phyloP scores from a whole-genome alignment of 139 green algal genomes.

The Yamagishiella unicocca region DNA sequence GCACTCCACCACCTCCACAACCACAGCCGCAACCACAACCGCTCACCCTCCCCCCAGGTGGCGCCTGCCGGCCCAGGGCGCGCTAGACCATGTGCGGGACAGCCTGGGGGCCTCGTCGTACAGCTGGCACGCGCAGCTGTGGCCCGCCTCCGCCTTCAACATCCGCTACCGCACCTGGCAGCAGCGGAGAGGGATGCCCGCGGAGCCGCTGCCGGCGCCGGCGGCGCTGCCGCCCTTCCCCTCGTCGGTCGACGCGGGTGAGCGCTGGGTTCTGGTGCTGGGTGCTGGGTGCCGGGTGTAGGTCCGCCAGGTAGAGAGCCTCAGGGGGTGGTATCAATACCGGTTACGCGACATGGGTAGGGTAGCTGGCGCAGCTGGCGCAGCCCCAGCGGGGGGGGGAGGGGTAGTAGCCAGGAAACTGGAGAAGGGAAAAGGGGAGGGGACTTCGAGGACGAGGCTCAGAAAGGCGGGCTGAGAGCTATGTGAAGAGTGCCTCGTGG shows the following conservation, averaged over 20 bases:
- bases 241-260: not conserved
- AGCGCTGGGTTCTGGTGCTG: too few species aligned
- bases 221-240: slow-evolving; percentile 28
- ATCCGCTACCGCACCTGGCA: slow-evolving; percentile 34
- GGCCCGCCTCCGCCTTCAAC: not conserved
- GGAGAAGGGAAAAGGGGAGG: too few species aligned
- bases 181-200: not conserved
- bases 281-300: too few species aligned
- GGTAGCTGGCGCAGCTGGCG: too few species aligned
- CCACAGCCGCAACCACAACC: not conserved
- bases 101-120: not conserved
- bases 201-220: slow-evolving; percentile 28
- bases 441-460: too few species aligned
- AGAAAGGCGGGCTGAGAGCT: too few species aligned
- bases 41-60: not conserved
- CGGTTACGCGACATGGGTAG: too few species aligned
- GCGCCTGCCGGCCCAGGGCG: not conserved
- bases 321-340: too few species aligned
- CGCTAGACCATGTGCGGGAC: not conserved
- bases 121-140: slow-evolving; percentile 22
- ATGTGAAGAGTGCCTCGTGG: too few species aligned
- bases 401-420: too few species aligned
- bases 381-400: too few species aligned
- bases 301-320: too few species aligned
- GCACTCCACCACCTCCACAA: not conserved